Base-by-base conservation (phyloP, 139 green algal genomes). In the Pseudopediastrum boryanum region DNA sequence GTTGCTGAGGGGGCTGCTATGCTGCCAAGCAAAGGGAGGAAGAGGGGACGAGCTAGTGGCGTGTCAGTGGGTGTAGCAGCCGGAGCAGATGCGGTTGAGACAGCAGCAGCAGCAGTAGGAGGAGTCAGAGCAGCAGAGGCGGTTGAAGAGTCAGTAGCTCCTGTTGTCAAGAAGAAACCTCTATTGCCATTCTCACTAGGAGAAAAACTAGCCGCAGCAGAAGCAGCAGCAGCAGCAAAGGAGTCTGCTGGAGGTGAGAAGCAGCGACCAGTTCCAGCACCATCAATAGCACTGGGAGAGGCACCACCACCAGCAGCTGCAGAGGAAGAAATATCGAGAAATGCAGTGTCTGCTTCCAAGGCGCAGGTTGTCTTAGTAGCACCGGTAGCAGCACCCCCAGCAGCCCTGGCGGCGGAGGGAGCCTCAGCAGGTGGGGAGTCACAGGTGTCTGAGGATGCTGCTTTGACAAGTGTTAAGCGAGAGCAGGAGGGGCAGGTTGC, bases 321-420 rank as follows among this genome's bases (percentile, higher is more conserved):
- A 58, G 48, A 58, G 13, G 48, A 16, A 58, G 48, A 16, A 58
- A 19, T 19, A 58, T 16, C 16, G 16, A 16, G 16, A 31, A 8
- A 2, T 31, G 51, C 39, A 35, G 42, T 36, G 27, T 21, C 29
- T 41, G 59, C 38, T 38, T 42, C 38, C 35, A 13, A 23, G 1
- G 46, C 75, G 6, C 54, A 39, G 21, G 35, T n/a, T 1, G 0
- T n/a, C 6, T 12, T 27, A 66, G 25, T 13, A 12, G 50, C 35
- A 66, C 48, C 72, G 44, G n/a, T 44, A 67, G 63, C 50, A 80
- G 61, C 61, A 29, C 56, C 29, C n/a, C 1, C 71, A 50, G 23
- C 27, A 16, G 10, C 1, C 52, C 27, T 27, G 27, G 38, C 66
- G 38, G 66, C 35, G 42, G 23, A 39, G n/a, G 21, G 21, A 31